These are phyloP conservation scores for Cladosporium sp. DNA, from an alignment of 2,329 filamentous ascomycete species.

Conservation along the genomic window DNA sequence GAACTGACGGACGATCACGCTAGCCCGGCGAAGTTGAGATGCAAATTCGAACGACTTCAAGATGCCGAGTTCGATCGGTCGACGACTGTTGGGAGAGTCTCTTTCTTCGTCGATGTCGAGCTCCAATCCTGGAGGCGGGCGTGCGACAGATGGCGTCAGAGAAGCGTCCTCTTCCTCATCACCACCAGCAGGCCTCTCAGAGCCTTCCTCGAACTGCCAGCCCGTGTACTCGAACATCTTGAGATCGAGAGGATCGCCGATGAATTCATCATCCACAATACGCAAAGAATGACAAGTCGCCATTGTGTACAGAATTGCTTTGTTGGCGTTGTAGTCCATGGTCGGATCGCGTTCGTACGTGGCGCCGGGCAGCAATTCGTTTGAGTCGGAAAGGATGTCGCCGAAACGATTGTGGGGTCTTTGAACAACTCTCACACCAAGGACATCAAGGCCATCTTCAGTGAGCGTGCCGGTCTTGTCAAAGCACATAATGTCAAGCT, in stretches of 20 bases:
- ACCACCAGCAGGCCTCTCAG: conserved; percentile 52
- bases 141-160: conserved; percentile 80
- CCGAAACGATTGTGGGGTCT: conserved; percentile 60
- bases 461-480: conserved; percentile 99
- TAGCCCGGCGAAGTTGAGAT: conserved; percentile 83
- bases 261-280: conserved; percentile 76
- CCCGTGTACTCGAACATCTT: conserved; percentile 98
- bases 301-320: conserved; percentile 84
- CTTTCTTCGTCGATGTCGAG: conserved; percentile 50
- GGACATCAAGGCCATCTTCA: conserved; percentile 88
- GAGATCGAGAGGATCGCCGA: conserved; percentile 89
- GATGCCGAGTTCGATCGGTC: conserved; percentile 76
- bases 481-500: conserved; percentile 93
- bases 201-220: conserved; percentile 88
- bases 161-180: conserved; percentile 70
- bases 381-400: conserved; percentile 64
- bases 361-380: conserved; percentile 51
- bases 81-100: conserved; percentile 37
- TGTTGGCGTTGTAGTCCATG: conserved; percentile 54
- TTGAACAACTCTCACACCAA: conserved; percentile 76
- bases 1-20: conserved; percentile 85
- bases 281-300: conserved; percentile 92
- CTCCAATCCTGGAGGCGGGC: conserved; percentile 61
- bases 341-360: conserved; percentile 54
- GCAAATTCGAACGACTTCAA: conserved; percentile 91